A percentile compares a stretch with the other conserved stretches of the same genome.
These are phyloP conservation scores for Pestalotiopsis sp. DNA, from an alignment of 2,329 filamentous ascomycete species.

Conservation along the genomic window DNA sequence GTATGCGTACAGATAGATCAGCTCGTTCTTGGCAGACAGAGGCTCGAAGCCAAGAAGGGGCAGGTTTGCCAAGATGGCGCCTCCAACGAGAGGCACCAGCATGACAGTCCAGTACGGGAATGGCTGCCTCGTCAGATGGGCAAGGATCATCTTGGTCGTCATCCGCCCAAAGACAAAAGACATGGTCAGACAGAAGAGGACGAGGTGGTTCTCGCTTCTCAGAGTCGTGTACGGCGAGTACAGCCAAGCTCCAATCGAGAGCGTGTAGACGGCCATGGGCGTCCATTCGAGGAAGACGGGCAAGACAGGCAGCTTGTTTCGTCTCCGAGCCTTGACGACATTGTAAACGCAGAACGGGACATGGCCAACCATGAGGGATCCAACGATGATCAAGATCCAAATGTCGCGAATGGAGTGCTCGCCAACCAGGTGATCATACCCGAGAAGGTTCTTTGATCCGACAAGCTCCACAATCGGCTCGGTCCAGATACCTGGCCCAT, in stretches of 20 bases:
- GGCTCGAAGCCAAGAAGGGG: conserved; percentile 74
- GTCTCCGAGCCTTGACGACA: conserved; percentile 75
- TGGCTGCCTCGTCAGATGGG: conserved; percentile 88
- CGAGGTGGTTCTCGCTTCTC: conserved; percentile 81
- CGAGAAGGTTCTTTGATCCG: conserved; percentile 57
- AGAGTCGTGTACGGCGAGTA: conserved; percentile 87
- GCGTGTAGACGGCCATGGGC: conserved; percentile 82
- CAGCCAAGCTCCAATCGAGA: conserved; percentile 79
- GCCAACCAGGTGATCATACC: conserved; percentile 63
- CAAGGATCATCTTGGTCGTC: conserved; percentile 98
- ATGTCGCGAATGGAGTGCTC: conserved; percentile 80
- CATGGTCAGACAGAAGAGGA: conserved; percentile 90
- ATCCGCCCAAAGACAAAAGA: conserved; percentile 97
- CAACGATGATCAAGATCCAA: conserved; percentile 76
- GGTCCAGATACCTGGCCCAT: conserved; percentile 86
- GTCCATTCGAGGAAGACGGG: conserved; percentile 94
- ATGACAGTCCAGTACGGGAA: conserved; percentile 98
- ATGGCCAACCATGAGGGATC: conserved; percentile 71
- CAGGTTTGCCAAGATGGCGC: conserved; percentile 81
- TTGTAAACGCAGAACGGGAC: conserved; percentile 89
- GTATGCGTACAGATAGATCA: conserved; percentile 83
- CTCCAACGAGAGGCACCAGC: conserved; percentile 82
- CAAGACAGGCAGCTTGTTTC: conserved; percentile 72
- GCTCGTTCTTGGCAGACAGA: conserved; percentile 68
- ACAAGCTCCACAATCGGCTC: conserved; percentile 72